Percentiles rank a stretch among this genome's conserved stretches.
Conservation (phyloP, 1,284 basidiomycete genomes). For the Austroboletus sp. region DNA sequence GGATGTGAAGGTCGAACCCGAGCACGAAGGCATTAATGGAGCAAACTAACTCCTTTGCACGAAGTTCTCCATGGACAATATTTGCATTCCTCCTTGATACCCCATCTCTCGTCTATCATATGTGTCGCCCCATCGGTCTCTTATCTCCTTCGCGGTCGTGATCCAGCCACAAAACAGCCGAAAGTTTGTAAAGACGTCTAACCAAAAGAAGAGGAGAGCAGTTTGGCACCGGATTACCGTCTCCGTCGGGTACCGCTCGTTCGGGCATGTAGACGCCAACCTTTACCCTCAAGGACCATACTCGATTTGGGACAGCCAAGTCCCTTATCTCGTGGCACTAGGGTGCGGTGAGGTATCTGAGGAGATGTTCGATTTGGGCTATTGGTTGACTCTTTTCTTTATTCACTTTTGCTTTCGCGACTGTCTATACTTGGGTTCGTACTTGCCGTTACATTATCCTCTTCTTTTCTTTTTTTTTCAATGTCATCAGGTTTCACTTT, state of each 20-base stretch:
- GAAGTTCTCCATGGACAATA: conserved; percentile 21
- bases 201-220: conserved; percentile 36
- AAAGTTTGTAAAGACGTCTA: conserved; percentile 29
- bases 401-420: conserved; percentile 38
- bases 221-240: conserved; percentile 36
- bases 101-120: conserved; percentile 21
- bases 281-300: not conserved
- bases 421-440: conserved; percentile 30
- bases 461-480: conserved; percentile 16
- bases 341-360: conserved; percentile 10
- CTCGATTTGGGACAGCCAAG: conserved; percentile 8
- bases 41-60: conserved; percentile 18
- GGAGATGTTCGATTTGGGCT: conserved; percentile 44
- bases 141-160: conserved; percentile 11
- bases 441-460: conserved; percentile 32
- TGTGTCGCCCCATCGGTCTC: conserved; percentile 21
- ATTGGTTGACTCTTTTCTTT: conserved; percentile 53
- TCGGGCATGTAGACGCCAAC: conserved; percentile 5
- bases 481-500: conserved; percentile 12
- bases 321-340: not conserved
- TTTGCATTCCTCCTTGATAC: conserved; percentile 29
- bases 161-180: conserved; percentile 22
- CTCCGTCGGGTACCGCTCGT: conserved; percentile 7
- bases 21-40: conserved; percentile 23
- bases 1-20: conserved; percentile 23